Evolutionary conservation across 805 yeast species (phyloP), one percentile per base, ranked within the genome.

Genomic region (Barnettozyma botsteinii): DNA sequence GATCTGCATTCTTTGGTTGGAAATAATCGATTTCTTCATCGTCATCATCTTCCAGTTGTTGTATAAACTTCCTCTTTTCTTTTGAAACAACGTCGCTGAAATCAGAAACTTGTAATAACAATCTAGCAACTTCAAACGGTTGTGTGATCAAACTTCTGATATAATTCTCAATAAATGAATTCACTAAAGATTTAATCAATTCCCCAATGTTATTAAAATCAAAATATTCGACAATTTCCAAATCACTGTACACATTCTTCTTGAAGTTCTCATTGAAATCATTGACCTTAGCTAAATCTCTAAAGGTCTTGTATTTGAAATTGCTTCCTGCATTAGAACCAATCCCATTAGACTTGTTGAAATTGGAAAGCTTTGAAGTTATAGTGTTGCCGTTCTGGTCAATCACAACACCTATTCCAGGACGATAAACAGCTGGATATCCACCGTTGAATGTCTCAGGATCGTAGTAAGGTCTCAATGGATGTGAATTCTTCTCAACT

Each of bases 91-190:
- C 28, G 21, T 64, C 60, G 18, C 57, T 56, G 55, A 82, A 80
- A 24, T 72, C 75, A 4, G 95, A 95, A 12, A 85, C 82, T 60
- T 93, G 98, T 41, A 88, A 62, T 21, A 89, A 67, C 48, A 86
- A 69, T 40, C 91, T 70, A 5, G 85, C 76, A 14, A 85, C 82
- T 51, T 91, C 97, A 60, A 89, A 81, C 2, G 98, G 98, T 61
- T 93, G 97, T 15, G 85, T 74, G 8, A 85, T 56, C 24, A 87
- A 59, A 33, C 81, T 77, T 44, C 78, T 79, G 40, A 77, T 60
- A 64, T 93, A 91, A 48, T 79, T 81, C 48, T 77, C 76, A 37
- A 79, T 52, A 45, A 86, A 77, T 33, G 83, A 77, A 56, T 72
- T 67, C 19, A 78, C 60, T 43, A 87, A 66, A 30, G 79, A 75